Evolutionary conservation across 306 rosid genomes (phyloP), one percentile per base, ranked within the genome.

Genomic region (Purshia tridentata): DNA sequence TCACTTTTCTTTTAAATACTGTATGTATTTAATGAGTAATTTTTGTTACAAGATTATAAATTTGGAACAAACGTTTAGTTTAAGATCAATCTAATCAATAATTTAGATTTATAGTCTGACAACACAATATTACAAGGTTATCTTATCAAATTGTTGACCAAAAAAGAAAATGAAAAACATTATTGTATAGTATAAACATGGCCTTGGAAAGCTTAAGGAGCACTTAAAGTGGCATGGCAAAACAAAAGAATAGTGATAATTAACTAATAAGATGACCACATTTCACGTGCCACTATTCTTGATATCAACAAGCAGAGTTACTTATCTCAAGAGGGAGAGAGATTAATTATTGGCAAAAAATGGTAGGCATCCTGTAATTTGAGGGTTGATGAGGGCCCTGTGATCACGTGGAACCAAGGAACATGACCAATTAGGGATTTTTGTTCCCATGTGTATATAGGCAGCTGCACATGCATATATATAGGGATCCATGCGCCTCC

Each of bases 401-500:
- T 6, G 44, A 39, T 54, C 65, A 42, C 74, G 15, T 70, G 74
- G 64, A 54, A 20, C 20, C 19, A 19, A 40, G 63, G 2, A 69
- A 53, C 41, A 54, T 69, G 74, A 69, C 74, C 74, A 69, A 54
- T 58, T 12, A 15, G 20, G n/a, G 9, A 3, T n/a, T 40, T 22
- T 40, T 39, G 22, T 4, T 51, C 41, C 66, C 74, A 23, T 23
- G 35, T 29, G 35, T 29, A 50, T 8, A 12, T 47, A 14, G n/a
- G 74, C 20, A 18, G n/a, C 23, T 47, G 74, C 50, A 49, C 40
- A 57, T 18, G 62, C 51, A 11, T 1, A 47, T 35, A 53, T 62
- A 56, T 57, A 49, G 68, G 69, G 79, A 76, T 76, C 68, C 61
- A 67, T 67, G 72, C 56, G 6, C 16, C 2, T 29, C 35, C 35